A percentile compares a stretch with the other conserved stretches of the same genome.
These are phyloP conservation scores for Naganishia sp. DNA, from an alignment of 1,284 basidiomycete species.

Conservation along the genomic window DNA sequence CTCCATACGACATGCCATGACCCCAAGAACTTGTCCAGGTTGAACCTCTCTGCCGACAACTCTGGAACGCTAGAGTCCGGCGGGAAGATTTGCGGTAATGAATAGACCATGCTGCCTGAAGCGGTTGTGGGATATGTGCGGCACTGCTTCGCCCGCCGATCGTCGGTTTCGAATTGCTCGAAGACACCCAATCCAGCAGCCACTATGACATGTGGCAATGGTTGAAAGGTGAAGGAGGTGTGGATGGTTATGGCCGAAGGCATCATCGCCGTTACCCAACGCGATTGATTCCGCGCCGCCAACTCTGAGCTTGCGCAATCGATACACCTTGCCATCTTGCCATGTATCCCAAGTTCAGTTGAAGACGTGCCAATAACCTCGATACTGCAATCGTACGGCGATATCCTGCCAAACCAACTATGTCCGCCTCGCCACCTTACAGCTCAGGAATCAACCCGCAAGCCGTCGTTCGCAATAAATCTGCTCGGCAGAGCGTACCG, in stretches of 20 bases:
- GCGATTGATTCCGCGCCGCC: slow-evolving; percentile 14
- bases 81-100: slow-evolving; percentile 34
- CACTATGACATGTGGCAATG: not conserved
- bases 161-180: not conserved
- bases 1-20: slow-evolving; percentile 58
- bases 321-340: not conserved
- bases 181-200: not conserved
- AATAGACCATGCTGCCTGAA: not conserved
- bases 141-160: not conserved
- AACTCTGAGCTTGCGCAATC: slow-evolving; percentile 21
- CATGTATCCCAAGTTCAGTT: not conserved
- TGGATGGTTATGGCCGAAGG: not conserved
- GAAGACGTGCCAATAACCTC: not conserved
- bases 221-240: not conserved
- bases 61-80: slow-evolving; percentile 44
- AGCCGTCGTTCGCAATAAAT: slow-evolving; percentile 29
- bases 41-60: slow-evolving; percentile 42
- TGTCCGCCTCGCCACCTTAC: slow-evolving; percentile 28
- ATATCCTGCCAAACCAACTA: not conserved
- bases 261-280: not conserved
- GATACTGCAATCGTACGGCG: too few relatives aligned
- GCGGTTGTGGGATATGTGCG: not conserved
- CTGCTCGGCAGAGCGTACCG: slow-evolving; percentile 10
- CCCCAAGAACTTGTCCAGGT: slow-evolving; percentile 56
- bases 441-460: slow-evolving; percentile 19